Conservation (phyloP, 345 rosid species). For the Boechera retrofracta region DNA sequence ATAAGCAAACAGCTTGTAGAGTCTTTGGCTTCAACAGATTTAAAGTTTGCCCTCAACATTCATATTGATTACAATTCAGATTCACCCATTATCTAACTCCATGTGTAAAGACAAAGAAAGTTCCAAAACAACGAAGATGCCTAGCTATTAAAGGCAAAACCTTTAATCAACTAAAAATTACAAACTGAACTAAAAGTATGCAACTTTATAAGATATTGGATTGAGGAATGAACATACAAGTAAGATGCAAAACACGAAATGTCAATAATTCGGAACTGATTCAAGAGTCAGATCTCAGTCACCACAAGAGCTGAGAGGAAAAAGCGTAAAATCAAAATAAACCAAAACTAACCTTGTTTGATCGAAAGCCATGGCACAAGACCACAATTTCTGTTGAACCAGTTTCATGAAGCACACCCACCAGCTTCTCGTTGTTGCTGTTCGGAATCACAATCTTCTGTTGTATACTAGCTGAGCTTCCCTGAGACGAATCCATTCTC, state of each 20-base stretch:
- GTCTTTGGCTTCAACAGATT: background rate
- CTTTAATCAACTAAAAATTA: background rate
- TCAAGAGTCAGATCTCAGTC: constrained; percentile 9
- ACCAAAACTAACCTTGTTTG: constrained; percentile 57
- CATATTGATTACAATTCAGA: background rate
- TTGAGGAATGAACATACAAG: background rate
- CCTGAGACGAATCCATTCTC: constrained; percentile 50
- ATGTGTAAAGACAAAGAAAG: background rate
- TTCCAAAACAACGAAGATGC: background rate
- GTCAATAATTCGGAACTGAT: background rate
- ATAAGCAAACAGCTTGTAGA: constrained; percentile 15
- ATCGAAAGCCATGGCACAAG: constrained; percentile 75
- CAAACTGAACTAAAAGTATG: background rate
- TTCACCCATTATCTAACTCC: constrained; percentile 8
- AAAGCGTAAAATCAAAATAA: background rate
- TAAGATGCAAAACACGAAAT: background rate
- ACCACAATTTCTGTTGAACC: constrained; percentile 64
- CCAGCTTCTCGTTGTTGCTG: constrained; percentile 62
- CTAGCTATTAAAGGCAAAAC: background rate
- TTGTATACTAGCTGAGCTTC: constrained; percentile 43
- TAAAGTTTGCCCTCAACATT: background rate
- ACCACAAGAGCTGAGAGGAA: background rate
- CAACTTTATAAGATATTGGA: background rate
- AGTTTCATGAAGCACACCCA: constrained; percentile 66
- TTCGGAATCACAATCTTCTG: constrained; percentile 56